Conservation (phyloP, 352 stramenopile genomes). For the Phytophthora sansomeana region DNA sequence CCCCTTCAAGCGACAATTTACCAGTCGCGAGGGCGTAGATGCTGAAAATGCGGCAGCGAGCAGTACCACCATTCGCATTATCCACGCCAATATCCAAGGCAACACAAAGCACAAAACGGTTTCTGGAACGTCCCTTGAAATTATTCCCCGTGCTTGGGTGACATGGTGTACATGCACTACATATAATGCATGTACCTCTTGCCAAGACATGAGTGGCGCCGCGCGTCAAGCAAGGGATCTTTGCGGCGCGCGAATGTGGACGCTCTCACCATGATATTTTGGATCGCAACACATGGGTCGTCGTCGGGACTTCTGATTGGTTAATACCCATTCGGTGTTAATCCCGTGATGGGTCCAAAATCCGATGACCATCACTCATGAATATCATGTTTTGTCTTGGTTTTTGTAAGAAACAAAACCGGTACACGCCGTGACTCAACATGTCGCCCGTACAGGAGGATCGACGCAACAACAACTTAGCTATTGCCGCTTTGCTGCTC, state of each 20-base stretch:
- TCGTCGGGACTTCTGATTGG: not conserved
- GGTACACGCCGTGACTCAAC: not conserved
- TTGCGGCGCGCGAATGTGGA: not conserved
- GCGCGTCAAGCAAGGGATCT: not conserved
- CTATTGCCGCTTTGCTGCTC: not conserved
- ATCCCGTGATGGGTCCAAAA: constrained; percentile 23
- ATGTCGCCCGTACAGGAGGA: not conserved
- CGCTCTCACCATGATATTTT: constrained; percentile 1
- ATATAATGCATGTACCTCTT: too few species aligned
- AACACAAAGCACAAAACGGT: too few species aligned
- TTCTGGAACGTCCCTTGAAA: too few species aligned
- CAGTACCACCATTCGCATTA: not conserved
- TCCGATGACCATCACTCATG: constrained; percentile 33
- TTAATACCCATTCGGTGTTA: constrained; percentile 1
- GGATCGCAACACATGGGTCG: not conserved
- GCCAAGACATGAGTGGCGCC: not conserved
- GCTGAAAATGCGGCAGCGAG: not conserved
- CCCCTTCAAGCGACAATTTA: constrained; percentile 15
- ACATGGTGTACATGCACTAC: too few species aligned
- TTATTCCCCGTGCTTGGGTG: too few species aligned
- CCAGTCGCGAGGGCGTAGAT: constrained; percentile 15
- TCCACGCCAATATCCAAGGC: not conserved
- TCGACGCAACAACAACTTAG: too few species aligned
- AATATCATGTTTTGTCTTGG: constrained; percentile 39
- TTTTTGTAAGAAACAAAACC: constrained; percentile 6